phyloP scores from a whole-genome alignment of 129 eudicot genomes.

The Deinandra increscens region DNA sequence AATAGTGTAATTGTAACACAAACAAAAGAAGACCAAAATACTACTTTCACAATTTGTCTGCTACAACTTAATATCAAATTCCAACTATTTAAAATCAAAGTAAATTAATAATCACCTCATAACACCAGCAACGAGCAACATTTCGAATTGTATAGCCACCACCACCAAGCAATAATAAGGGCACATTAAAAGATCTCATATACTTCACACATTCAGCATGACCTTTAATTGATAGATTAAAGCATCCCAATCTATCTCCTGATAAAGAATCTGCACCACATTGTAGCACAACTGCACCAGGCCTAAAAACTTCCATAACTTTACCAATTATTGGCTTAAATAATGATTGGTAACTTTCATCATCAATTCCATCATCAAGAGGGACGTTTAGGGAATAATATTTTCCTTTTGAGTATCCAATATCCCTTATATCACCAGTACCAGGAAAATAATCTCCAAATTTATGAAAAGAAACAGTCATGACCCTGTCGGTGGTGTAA shows the following conservation, averaged over 20 bases:
- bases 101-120: conserved; percentile 55
- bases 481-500: conserved; percentile 87
- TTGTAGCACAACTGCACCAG: conserved; percentile 93
- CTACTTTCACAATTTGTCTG: not conserved
- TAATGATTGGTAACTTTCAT: conserved; percentile 80
- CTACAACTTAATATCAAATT: not conserved
- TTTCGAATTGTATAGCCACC: conserved; percentile 97
- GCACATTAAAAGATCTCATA: conserved; percentile 97
- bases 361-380: conserved; percentile 92
- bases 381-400: conserved; percentile 95
- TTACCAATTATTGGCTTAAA: conserved; percentile 90
- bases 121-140: conserved; percentile 99
- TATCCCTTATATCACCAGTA: conserved; percentile 85
- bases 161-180: conserved; percentile 84
- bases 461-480: conserved; percentile 97
- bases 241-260: conserved; percentile 95
- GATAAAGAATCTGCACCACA: conserved; percentile 98
- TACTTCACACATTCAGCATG: conserved; percentile 95
- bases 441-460: conserved; percentile 98
- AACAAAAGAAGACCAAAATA: not conserved
- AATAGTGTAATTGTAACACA: not conserved
- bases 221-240: conserved; percentile 87
- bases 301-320: conserved; percentile 93
- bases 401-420: conserved; percentile 74
- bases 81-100: not conserved